phyloP scores from a whole-genome alignment of 108 stramenopile species.

The Fragilariopsis cylindrus region DNA sequence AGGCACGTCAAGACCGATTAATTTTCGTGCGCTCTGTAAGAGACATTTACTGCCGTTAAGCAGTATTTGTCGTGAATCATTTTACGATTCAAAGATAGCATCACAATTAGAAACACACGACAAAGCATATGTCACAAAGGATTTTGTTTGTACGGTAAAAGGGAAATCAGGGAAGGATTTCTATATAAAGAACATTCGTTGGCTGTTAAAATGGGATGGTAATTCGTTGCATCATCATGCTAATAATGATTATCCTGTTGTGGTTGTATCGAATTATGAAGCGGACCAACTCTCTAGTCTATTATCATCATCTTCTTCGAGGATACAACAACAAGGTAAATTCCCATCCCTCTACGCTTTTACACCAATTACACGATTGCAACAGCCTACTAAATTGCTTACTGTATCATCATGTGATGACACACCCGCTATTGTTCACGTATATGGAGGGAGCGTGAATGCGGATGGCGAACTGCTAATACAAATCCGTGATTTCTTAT shows the following conservation, averaged over 20 bases:
- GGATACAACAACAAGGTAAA: background rate
- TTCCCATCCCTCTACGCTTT: constrained; percentile 5
- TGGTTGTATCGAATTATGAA: constrained; percentile 2
- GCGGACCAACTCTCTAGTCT: background rate
- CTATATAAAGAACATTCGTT: constrained; percentile 1
- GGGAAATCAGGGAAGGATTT: background rate
- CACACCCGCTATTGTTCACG: background rate
- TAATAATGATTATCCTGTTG: background rate
- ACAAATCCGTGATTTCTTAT: background rate
- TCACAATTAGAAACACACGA: background rate
- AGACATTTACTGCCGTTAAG: background rate
- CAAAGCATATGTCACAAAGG: background rate
- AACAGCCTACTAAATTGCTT: background rate
- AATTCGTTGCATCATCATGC: background rate
- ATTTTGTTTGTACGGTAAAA: background rate
- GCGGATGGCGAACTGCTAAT: background rate
- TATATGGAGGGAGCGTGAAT: background rate
- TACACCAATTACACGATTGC: background rate
- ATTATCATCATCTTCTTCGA: background rate
- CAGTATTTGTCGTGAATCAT: background rate
- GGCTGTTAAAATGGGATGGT: background rate
- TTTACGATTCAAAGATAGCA: background rate
- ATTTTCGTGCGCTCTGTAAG: background rate
- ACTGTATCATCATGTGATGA: background rate
- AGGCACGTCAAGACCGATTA: background rate